Base-by-base conservation (phyloP, 768 basidiomycete genomes). In the Agaricus sinodeliciosus region DNA sequence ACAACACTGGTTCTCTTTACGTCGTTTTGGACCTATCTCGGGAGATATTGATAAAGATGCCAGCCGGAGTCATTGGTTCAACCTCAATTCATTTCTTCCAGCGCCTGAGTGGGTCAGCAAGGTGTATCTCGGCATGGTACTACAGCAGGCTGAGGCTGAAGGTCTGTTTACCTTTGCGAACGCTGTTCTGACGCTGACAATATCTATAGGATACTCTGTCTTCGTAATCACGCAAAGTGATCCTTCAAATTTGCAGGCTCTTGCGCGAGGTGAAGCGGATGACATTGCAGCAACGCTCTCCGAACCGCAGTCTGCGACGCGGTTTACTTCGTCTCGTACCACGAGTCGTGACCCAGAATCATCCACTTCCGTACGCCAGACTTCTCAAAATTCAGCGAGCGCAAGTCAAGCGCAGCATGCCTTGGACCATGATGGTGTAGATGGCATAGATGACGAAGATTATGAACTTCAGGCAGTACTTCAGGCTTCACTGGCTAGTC, bases 1-100 rank as follows among this genome's bases (percentile, higher is more conserved):
- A 43, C 84, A 89, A 49, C 94, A 95, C 61, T 96, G 94, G 94
- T 90, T 89, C 63, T 86, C 91, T 8, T 72, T 92, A 28, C 82
- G 90, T 42, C 81, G 87, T 16, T 94, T 94, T 62, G 90, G 90
- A 16, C 64, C 61, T 48, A 72, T 77, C 13, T 68, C 67, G 15
- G 58, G 76, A n/a, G 63, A 71, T 49, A 57, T 69, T 25, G 67
- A 70, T 31, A 55, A 66, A 26, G 78, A 81, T 62, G 64, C 67
- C 13, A 80, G 73, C 28, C 69, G 73, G 48, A 84, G 80, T 11
- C 83, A 90, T 64, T 94, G 91, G 91, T 93, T 90, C 69, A 92
- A 94, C 65, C 74, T 95, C 9, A 87, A 94, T 63, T 94, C 92
- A 8, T 84, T 78, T 58, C 70, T 85, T 12, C 56, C 72, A 31